Conservation (phyloP, 495 filamentous ascomycete species). For the Aspergillus avenaceus region DNA sequence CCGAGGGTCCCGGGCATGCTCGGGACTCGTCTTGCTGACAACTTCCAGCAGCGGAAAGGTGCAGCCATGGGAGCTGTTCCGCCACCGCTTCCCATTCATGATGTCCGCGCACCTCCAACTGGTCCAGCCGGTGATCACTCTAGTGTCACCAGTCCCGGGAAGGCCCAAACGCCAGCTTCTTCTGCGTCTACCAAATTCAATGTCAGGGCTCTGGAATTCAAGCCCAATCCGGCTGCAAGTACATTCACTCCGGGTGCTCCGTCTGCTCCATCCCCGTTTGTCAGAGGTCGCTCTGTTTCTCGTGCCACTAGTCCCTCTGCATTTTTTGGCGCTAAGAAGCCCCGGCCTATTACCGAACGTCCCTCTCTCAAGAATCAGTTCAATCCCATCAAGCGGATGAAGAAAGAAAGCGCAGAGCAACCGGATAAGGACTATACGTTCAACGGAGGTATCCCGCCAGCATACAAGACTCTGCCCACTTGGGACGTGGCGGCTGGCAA, state of each 20-base stretch:
- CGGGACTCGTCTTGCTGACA: conserved; percentile 51
- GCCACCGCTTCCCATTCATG: conserved; percentile 52
- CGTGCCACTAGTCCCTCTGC: conserved; percentile 45
- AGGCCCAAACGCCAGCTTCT: conserved; percentile 46
- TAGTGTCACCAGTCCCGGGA: conserved; percentile 38
- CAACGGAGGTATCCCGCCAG: conserved; percentile 71
- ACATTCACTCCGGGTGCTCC: conserved; percentile 65
- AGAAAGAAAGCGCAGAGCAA: conserved; percentile 48
- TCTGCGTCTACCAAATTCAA: conserved; percentile 67
- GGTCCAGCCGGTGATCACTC: conserved; percentile 45
- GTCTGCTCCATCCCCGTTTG: conserved; percentile 61
- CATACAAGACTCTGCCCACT: conserved; percentile 74
- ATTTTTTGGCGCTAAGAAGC: conserved; percentile 62
- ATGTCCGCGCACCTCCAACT: conserved; percentile 44
- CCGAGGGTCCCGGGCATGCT: conserved; percentile 42
- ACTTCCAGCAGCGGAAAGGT: conserved; percentile 54
- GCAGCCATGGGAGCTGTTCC: conserved; percentile 41
- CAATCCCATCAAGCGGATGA: conserved; percentile 72
- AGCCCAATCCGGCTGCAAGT: conserved; percentile 72
- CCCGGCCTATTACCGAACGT: conserved; percentile 45
- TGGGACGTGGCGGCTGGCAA: conserved; percentile 65
- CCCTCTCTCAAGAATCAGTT: conserved; percentile 63
- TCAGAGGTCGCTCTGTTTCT: conserved; percentile 46
- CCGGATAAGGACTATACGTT: conserved; percentile 45
- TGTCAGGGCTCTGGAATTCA: conserved; percentile 78